phyloP scores from a whole-genome alignment of 495 filamentous ascomycete genomes.

The Xylaria grammica region DNA sequence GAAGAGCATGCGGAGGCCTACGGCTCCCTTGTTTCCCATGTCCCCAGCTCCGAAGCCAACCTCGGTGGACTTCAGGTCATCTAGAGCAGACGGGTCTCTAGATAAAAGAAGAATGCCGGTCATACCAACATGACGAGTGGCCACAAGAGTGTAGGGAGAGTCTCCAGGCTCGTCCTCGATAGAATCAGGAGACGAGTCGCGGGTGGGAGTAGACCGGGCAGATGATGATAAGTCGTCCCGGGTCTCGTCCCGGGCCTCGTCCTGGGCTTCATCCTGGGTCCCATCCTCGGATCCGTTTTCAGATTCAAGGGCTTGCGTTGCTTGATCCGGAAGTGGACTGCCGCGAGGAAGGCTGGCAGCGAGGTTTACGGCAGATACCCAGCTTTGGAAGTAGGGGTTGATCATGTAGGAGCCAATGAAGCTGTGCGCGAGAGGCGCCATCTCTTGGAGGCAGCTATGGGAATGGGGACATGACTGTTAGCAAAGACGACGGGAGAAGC shows the following conservation, averaged over 20 bases:
- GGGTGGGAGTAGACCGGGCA: no score
- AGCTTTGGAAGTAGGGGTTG: conserved; percentile 72
- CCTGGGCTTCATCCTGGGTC: conserved; percentile 14
- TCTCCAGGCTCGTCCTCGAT: conserved; percentile 30
- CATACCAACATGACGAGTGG: conserved; percentile 78
- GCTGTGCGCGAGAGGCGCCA: conserved; percentile 80
- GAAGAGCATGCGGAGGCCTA: conserved; percentile 74
- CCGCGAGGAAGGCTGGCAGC: conserved; percentile 53
- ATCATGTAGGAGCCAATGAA: conserved; percentile 87
- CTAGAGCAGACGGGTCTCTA: conserved; percentile 59
- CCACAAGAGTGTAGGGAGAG: conserved; percentile 53
- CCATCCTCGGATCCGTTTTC: conserved; percentile 12
- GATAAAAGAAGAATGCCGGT: conserved; percentile 86
- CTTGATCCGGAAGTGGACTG: not conserved
- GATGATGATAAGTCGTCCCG: no score
- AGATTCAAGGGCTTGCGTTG: not conserved
- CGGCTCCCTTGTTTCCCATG: conserved; percentile 95
- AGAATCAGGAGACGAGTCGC: no score
- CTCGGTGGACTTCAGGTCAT: conserved; percentile 68
- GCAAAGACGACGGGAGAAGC: not conserved
- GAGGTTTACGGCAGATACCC: conserved; percentile 69
- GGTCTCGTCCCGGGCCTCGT: no score
- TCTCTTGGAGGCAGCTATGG: conserved; percentile 80
- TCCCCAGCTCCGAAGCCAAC: conserved; percentile 81
- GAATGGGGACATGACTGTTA: conserved; percentile 11